A percentile compares a stretch with the other conserved stretches of the same genome.
Evolutionary conservation across 2,329 filamentous ascomycete species (phyloP).

Genomic region (Uncinocarpus reesii): DNA sequence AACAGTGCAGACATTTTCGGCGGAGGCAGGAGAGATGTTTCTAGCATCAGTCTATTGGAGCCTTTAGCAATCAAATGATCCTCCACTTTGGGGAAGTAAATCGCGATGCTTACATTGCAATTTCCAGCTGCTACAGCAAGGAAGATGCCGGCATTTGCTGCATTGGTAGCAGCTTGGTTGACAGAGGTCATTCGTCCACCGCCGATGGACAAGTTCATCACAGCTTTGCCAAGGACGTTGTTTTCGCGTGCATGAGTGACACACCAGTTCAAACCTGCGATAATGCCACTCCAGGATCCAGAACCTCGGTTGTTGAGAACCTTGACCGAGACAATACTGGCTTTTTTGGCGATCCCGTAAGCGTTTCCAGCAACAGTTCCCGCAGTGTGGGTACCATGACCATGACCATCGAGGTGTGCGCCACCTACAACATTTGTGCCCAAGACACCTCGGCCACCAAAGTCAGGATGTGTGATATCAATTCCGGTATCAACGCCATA

Average conservation of each 20-base stretch:
- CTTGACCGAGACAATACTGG: constrained; percentile 40
- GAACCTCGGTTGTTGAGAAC: constrained; percentile 39
- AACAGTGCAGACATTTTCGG: constrained; percentile 31
- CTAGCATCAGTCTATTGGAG: constrained; percentile 20
- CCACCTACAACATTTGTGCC: constrained; percentile 27
- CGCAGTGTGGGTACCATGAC: constrained; percentile 34
- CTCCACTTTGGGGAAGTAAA: neutral
- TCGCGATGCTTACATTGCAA: constrained; percentile 20
- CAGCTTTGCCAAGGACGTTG: constrained; percentile 23
- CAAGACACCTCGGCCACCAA: constrained; percentile 28
- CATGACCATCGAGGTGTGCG: constrained; percentile 20
- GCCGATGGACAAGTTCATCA: constrained; percentile 31
- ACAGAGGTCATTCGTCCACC: constrained; percentile 28
- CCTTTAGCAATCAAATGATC: neutral
- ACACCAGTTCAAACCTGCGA: constrained; percentile 40
- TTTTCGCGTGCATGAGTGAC: constrained; percentile 26
- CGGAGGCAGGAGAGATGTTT: constrained; percentile 31
- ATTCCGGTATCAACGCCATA: constrained; percentile 34
- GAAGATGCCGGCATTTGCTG: constrained; percentile 30
- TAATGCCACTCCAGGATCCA: constrained; percentile 38
- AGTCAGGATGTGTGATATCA: constrained; percentile 26
- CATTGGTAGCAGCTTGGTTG: constrained; percentile 31
- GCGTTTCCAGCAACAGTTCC: constrained; percentile 28
- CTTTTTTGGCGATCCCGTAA: constrained; percentile 32
- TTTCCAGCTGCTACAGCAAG: constrained; percentile 36